Conservation (phyloP, 2,329 filamentous ascomycete species). For the Paracoccidioides brasiliensis region DNA sequence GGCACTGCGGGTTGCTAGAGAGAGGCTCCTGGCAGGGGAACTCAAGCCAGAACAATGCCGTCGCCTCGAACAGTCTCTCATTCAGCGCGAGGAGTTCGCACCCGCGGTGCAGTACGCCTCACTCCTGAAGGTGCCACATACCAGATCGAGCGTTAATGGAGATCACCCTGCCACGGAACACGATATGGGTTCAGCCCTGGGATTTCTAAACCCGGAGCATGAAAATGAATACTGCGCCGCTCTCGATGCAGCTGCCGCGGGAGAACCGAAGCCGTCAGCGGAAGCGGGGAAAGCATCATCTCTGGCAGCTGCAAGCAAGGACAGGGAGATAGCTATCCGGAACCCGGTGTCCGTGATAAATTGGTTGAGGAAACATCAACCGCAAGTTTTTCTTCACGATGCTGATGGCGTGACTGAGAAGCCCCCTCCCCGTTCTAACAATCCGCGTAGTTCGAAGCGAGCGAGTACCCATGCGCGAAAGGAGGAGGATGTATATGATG, state of each 20-base stretch:
- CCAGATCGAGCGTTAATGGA: slow-evolving; percentile 9
- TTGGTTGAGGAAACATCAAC: slow-evolving; percentile 78
- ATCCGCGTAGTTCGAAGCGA: slow-evolving; percentile 30
- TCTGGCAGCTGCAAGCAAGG: slow-evolving; percentile 34
- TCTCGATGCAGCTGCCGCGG: slow-evolving; percentile 38
- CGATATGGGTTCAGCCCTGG: slow-evolving; percentile 23
- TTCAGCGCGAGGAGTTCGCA: slow-evolving; percentile 27
- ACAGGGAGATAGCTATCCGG: slow-evolving; percentile 45
- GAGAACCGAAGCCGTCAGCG: slow-evolving; percentile 33
- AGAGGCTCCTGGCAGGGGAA: slow-evolving; percentile 23
- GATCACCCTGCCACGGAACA: slow-evolving; percentile 10
- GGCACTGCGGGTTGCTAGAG: slow-evolving; percentile 28
- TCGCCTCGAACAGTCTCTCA: slow-evolving; percentile 26
- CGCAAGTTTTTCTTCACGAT: slow-evolving; percentile 74
- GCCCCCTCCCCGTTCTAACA: slow-evolving; percentile 26
- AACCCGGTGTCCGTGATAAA: slow-evolving; percentile 92
- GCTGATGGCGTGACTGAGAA: slow-evolving; percentile 41
- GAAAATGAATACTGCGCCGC: slow-evolving; percentile 32
- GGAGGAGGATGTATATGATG: slow-evolving; percentile 31
- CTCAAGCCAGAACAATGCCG: slow-evolving; percentile 25
- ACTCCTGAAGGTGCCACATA: slow-evolving; percentile 22
- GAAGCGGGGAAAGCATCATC: slow-evolving; percentile 22
- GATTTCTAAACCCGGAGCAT: slow-evolving; percentile 33
- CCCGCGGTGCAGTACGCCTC: slow-evolving; percentile 23
- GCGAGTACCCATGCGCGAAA: slow-evolving; percentile 23